These are phyloP conservation scores for Aureobasidium sp. DNA, from an alignment of 2,329 filamentous ascomycete species.

Conservation along the genomic window DNA sequence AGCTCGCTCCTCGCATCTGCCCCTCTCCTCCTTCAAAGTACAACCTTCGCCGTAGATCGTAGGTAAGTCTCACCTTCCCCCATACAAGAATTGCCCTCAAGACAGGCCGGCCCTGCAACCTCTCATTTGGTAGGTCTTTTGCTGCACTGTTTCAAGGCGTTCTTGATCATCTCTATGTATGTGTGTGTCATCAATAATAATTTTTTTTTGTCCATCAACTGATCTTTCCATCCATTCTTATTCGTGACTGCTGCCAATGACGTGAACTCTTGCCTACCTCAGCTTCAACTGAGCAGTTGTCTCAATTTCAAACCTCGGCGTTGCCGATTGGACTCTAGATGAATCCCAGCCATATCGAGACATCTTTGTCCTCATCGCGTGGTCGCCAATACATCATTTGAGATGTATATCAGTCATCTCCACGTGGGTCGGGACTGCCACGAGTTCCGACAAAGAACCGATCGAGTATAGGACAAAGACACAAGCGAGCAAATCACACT, in stretches of 20 bases:
- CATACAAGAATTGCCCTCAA: background rate
- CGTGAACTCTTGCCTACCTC: background rate
- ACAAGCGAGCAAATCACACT: background rate
- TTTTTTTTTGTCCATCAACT: background rate
- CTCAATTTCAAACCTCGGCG: background rate
- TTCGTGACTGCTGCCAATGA: background rate
- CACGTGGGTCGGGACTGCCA: background rate
- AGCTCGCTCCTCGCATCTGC: background rate
- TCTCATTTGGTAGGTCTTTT: background rate
- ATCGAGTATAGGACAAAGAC: background rate
- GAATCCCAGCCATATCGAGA: background rate
- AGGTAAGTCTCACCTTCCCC: background rate
- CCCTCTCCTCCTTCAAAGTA: background rate
- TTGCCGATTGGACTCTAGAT: background rate
- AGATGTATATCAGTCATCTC: background rate
- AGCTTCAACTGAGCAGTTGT: background rate
- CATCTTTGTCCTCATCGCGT: background rate
- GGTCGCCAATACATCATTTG: conserved; percentile 2
- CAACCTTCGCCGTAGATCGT: background rate
- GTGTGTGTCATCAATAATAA: background rate
- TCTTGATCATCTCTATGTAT: background rate
- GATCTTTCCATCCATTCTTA: background rate
- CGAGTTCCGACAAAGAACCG: background rate
- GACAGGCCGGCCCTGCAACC: background rate
- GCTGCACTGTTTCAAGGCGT: background rate